Conservation (phyloP, 208 protist species). For the Crithidia fasciculata region DNA sequence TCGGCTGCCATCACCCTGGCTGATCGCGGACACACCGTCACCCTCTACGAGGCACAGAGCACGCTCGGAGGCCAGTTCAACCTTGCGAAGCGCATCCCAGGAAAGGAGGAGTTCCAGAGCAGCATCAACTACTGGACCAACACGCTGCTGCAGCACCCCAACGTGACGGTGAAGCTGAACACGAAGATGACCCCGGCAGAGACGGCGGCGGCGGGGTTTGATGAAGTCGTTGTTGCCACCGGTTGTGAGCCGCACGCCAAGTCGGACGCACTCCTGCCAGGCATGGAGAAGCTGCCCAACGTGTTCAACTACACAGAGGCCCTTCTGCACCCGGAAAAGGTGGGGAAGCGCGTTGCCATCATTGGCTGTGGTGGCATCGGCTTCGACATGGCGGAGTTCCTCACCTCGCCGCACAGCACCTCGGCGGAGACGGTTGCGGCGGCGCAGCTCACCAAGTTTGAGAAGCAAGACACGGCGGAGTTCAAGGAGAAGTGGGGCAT, state of each 20-base stretch:
- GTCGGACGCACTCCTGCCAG: slow-evolving; percentile 47
- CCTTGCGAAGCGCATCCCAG: slow-evolving; percentile 91
- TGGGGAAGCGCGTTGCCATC: slow-evolving; percentile 83
- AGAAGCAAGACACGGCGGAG: slow-evolving; percentile 30
- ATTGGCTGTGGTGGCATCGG: slow-evolving; percentile 94
- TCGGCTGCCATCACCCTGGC: slow-evolving; percentile 87
- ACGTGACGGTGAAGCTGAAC: slow-evolving; percentile 76
- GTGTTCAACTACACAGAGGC: slow-evolving; percentile 90
- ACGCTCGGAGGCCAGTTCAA: slow-evolving; percentile 94
- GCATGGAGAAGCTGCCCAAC: slow-evolving; percentile 65
- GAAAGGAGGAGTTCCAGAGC: slow-evolving; percentile 94
- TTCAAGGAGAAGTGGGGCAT: slow-evolving; percentile 86
- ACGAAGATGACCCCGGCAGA: slow-evolving; percentile 69
- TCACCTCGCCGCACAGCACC: slow-evolving; percentile 41
- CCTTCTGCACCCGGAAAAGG: slow-evolving; percentile 51
- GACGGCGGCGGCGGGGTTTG: slow-evolving; percentile 71
- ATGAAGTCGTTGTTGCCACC: slow-evolving; percentile 90
- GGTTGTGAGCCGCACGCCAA: slow-evolving; percentile 75
- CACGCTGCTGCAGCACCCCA: slow-evolving; percentile 64
- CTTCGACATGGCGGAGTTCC: slow-evolving; percentile 91
- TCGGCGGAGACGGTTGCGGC: slow-evolving; percentile 27
- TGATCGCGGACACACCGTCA: slow-evolving; percentile 89
- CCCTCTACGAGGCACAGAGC: slow-evolving; percentile 79
- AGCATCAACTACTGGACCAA: slow-evolving; percentile 91
- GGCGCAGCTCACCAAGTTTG: slow-evolving; percentile 33